Conservation (phyloP, 2,329 filamentous ascomycete genomes). For the Emmonsia crescens region DNA sequence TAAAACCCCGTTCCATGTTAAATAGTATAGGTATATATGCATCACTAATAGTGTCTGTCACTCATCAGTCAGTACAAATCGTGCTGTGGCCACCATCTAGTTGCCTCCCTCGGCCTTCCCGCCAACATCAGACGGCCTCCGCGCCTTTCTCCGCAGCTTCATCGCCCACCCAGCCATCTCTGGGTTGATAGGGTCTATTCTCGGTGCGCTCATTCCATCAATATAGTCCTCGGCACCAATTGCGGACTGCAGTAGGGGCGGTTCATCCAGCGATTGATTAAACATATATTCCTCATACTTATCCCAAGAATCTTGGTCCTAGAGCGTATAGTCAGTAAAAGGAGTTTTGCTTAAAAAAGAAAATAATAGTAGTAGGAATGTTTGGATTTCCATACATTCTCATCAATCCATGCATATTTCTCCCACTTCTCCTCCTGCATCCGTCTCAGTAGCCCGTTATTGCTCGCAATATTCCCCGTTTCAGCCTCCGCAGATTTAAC, state of each 20-base stretch:
- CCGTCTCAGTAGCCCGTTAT: slow-evolving; percentile 62
- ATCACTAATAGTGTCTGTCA: neutral
- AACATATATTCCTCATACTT: slow-evolving; percentile 66
- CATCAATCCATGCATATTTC: slow-evolving; percentile 67
- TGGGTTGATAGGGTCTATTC: slow-evolving; percentile 34
- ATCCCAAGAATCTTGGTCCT: slow-evolving; percentile 59
- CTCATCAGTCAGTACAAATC: neutral
- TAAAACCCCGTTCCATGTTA: neutral
- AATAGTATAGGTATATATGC: neutral
- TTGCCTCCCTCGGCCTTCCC: slow-evolving; percentile 17
- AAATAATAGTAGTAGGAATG: neutral
- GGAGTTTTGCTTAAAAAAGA: neutral
- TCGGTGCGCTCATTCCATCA: slow-evolving; percentile 50
- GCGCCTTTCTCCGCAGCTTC: slow-evolving; percentile 32
- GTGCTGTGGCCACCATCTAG: neutral
- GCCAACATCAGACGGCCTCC: slow-evolving; percentile 16
- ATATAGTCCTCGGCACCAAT: slow-evolving; percentile 51
- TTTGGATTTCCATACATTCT: slow-evolving; percentile 19
- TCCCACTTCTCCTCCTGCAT: slow-evolving; percentile 80
- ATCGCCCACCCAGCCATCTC: slow-evolving; percentile 36
- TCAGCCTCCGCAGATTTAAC: slow-evolving; percentile 67
- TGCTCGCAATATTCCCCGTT: slow-evolving; percentile 52
- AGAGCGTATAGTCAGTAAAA: neutral
- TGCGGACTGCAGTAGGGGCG: slow-evolving; percentile 41
- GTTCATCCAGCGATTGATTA: slow-evolving; percentile 33